Evolutionary conservation across 192 early-diverging fungal genomes (phyloP).

Genomic region (Rhizophagus prolifer): DNA sequence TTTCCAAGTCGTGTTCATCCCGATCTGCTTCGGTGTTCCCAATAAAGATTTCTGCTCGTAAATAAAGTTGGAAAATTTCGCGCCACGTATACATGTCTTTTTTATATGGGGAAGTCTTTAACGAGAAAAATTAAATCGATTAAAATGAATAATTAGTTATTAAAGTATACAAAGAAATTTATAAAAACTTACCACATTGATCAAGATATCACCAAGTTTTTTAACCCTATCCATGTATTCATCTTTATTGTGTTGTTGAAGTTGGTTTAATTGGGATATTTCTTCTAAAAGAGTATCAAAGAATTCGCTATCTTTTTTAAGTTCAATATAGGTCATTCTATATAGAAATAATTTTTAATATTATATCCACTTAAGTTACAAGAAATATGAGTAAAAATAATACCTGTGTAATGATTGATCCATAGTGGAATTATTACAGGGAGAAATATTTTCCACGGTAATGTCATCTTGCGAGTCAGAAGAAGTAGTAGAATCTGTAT

Average conservation of each 20-base stretch:
- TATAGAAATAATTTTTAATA: not conserved
- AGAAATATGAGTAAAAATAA: not conserved
- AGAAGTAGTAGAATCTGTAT: not conserved
- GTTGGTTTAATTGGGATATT: slow-evolving; percentile 54
- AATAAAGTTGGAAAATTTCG: slow-evolving; percentile 67
- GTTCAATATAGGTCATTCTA: slow-evolving; percentile 38
- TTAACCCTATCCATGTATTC: slow-evolving; percentile 57
- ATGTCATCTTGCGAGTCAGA: not conserved
- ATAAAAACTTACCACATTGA: slow-evolving; percentile 37
- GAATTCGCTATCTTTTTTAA: slow-evolving; percentile 57
- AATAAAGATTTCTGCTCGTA: slow-evolving; percentile 70
- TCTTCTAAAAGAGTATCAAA: slow-evolving; percentile 59
- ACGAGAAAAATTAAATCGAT: not conserved
- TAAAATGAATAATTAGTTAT: not conserved
- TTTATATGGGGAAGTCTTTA: slow-evolving; percentile 65
- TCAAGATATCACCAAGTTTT: slow-evolving; percentile 50
- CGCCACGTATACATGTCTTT: slow-evolving; percentile 76
- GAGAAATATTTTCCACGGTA: not conserved
- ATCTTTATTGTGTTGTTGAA: slow-evolving; percentile 53
- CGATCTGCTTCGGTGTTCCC: slow-evolving; percentile 61
- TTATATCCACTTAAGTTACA: too few relatives aligned
- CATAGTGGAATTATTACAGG: not conserved
- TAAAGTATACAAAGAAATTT: not conserved
- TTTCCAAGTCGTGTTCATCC: slow-evolving; percentile 46
- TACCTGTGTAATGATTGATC: not conserved